These are phyloP conservation scores for Glycyrrhiza uralensis DNA, from an alignment of 306 rosid species.

Conservation along the genomic window DNA sequence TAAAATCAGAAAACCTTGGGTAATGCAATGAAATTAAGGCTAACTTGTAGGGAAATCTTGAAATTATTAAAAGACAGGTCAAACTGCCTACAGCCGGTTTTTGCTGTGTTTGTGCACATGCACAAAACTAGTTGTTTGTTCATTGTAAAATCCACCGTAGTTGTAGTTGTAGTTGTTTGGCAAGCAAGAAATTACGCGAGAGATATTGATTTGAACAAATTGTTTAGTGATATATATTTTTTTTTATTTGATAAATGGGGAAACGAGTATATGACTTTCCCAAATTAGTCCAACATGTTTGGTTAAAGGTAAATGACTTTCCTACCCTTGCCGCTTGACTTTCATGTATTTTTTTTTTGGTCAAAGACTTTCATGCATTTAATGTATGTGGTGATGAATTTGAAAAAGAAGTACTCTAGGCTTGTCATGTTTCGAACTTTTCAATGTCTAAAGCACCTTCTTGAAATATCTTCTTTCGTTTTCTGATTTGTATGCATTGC, in stretches of 20 bases:
- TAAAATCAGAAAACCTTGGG: no score
- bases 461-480: conserved; percentile 6
- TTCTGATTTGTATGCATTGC: not conserved
- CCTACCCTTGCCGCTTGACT: conserved; percentile 51
- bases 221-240: not conserved
- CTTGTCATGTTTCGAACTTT: conserved; percentile 15
- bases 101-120: no score
- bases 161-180: conserved; percentile 28
- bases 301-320: conserved; percentile 37
- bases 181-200: conserved; percentile 13
- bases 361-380: no score
- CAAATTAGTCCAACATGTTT: conserved; percentile 44
- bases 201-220: not conserved
- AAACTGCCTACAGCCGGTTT: no score
- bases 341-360: conserved; percentile 13
- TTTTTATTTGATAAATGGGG: conserved; percentile 22
- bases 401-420: not conserved
- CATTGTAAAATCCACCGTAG: no score
- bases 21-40: no score
- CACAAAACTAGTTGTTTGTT: no score
- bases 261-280: conserved; percentile 28
- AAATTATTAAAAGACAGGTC: no score
- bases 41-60: no score
- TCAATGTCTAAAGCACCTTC: not conserved
- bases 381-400: conserved; percentile 6